phyloP scores from a whole-genome alignment of 352 stramenopile genomes.

The Pythium chondricola region DNA sequence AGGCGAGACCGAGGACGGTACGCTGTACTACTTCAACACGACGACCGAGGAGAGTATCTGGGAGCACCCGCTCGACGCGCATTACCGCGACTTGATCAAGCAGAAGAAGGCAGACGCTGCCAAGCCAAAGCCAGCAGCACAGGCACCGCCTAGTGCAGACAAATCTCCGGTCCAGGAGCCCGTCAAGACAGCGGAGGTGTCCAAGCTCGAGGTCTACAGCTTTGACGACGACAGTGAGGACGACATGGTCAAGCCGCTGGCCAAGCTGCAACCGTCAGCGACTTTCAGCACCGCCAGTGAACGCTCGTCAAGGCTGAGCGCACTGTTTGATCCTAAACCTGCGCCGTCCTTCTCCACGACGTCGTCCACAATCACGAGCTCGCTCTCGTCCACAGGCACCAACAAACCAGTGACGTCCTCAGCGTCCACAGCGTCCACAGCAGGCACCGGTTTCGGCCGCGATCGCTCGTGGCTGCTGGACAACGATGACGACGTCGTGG shows the following conservation, averaged over 20 bases:
- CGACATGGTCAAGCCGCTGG: constrained; percentile 5
- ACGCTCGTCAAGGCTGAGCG: constrained; percentile 1
- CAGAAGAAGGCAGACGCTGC: constrained; percentile 23
- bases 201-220: constrained; percentile 41
- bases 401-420: neutral
- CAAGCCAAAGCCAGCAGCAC: neutral
- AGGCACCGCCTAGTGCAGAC: neutral
- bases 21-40: constrained; percentile 64
- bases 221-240: constrained; percentile 42
- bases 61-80: constrained; percentile 51
- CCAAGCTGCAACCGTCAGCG: neutral
- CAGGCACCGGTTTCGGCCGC: constrained; percentile 30
- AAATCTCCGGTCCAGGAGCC: neutral
- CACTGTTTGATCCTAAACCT: constrained; percentile 9
- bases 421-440: neutral
- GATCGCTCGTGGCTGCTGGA: constrained; percentile 55
- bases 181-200: neutral
- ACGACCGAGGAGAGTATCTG: constrained; percentile 55
- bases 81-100: constrained; percentile 49
- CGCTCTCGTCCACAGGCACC: neutral
- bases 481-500: constrained; percentile 25
- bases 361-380: neutral
- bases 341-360: constrained; percentile 1
- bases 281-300: neutral
- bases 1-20: constrained; percentile 56